Evolutionary conservation across 805 yeast genomes (phyloP).

Genomic region (Ogataea saltuana): DNA sequence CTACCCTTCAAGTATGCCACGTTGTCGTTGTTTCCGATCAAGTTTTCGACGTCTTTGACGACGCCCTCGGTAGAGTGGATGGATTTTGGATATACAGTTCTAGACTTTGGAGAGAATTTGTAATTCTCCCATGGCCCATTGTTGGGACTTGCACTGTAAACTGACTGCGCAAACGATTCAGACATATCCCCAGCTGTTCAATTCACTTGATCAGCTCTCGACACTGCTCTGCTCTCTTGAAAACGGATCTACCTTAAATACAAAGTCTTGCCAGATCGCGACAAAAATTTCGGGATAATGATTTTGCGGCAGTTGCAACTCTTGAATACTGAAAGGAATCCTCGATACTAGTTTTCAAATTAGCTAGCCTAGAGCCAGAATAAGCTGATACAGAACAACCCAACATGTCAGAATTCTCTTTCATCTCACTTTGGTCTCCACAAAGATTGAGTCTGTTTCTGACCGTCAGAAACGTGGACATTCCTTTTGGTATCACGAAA

Average conservation of each 20-base stretch:
- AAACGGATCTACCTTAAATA: not conserved
- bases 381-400: no score
- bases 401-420: not conserved
- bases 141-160: conserved; percentile 2
- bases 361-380: no score
- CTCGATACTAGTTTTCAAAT: no score
- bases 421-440: conserved; percentile 2
- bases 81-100: conserved; percentile 3
- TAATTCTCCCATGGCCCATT: conserved; percentile 6
- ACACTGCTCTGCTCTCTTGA: not conserved
- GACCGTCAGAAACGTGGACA: not conserved
- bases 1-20: conserved; percentile 1
- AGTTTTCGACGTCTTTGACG: not conserved
- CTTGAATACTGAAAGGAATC: no score
- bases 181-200: not conserved
- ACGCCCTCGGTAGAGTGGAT: conserved; percentile 5
- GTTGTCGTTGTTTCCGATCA: conserved; percentile 5
- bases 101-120: conserved; percentile 2
- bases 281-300: not conserved
- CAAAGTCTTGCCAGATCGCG: no score
- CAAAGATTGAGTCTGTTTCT: conserved; percentile 1
- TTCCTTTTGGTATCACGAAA: not conserved
- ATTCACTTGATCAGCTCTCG: not conserved
- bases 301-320: not conserved
- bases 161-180: conserved; percentile 3